These are phyloP conservation scores for Dianthus caryophyllus DNA, from an alignment of 148 eudicot genomes.

Conservation along the genomic window DNA sequence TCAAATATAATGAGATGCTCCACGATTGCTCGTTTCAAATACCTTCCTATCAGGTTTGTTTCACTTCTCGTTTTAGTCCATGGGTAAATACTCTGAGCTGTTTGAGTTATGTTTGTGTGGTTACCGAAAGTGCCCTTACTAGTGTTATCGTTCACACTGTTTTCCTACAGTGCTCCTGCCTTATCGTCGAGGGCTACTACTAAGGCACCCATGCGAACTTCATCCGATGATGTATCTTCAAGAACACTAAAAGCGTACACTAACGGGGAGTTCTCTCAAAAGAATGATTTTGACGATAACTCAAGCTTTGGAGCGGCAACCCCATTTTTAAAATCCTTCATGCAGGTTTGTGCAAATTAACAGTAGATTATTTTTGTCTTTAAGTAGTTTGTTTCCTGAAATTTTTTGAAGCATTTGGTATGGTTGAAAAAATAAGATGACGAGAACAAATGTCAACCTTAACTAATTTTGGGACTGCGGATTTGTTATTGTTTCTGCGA, in stretches of 20 bases:
- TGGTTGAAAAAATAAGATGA: too few relatives aligned
- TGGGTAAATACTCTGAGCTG: too few relatives aligned
- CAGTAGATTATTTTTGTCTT: too few relatives aligned
- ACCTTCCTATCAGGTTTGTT: slow-evolving; percentile 90
- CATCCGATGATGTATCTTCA: slow-evolving; percentile 41
- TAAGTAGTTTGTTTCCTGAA: neutral
- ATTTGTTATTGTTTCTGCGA: too few relatives aligned
- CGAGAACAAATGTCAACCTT: too few relatives aligned
- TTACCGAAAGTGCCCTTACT: too few relatives aligned
- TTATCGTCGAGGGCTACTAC: slow-evolving; percentile 64
- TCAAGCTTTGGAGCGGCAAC: slow-evolving; percentile 79
- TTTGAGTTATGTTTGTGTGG: too few relatives aligned
- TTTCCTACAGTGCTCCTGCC: slow-evolving; percentile 73
- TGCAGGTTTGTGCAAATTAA: slow-evolving; percentile 91
- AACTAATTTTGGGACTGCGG: too few relatives aligned
- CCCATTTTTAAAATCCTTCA: slow-evolving; percentile 86
- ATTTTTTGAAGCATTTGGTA: too few relatives aligned
- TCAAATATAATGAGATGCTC: slow-evolving; percentile 94
- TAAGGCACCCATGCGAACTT: slow-evolving; percentile 50
- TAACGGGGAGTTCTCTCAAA: slow-evolving; percentile 68
- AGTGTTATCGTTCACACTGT: slow-evolving; percentile 6
- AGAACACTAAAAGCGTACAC: slow-evolving; percentile 63
- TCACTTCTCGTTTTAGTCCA: neutral
- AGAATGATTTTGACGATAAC: slow-evolving; percentile 61
- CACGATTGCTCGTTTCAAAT: slow-evolving; percentile 83